These are phyloP conservation scores for Ormosia emarginata DNA, from an alignment of 306 rosid genomes.

Conservation along the genomic window DNA sequence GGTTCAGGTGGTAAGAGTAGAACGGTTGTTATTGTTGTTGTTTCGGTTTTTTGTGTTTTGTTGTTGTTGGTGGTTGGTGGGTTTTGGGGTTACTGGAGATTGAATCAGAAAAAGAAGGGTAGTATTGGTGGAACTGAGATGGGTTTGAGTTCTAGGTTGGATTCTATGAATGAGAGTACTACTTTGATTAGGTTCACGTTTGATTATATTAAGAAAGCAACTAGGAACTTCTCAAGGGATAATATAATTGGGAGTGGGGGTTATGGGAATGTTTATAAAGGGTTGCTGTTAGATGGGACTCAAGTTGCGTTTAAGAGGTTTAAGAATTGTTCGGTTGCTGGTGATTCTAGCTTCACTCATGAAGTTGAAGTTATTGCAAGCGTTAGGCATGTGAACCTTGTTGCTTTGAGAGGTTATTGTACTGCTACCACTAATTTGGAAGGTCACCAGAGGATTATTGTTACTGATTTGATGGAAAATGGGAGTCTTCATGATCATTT, in stretches of 20 bases:
- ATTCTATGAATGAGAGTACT: constrained; percentile 65
- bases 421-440: constrained; percentile 73
- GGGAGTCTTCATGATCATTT: constrained; percentile 93
- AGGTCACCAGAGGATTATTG: constrained; percentile 95
- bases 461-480: constrained; percentile 88
- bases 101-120: not conserved
- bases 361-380: constrained; percentile 95
- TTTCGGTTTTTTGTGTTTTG: constrained; percentile 31
- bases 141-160: constrained; percentile 49
- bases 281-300: constrained; percentile 57
- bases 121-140: constrained; percentile 24
- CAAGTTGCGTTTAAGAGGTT: constrained; percentile 90
- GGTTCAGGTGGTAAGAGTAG: constrained; percentile 16
- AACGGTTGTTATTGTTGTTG: constrained; percentile 28
- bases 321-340: constrained; percentile 88
- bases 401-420: constrained; percentile 82
- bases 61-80: constrained; percentile 32
- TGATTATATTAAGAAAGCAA: constrained; percentile 70
- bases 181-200: constrained; percentile 66
- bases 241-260: constrained; percentile 84
- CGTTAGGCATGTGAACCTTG: constrained; percentile 86
- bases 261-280: constrained; percentile 90
- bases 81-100: constrained; percentile 35
- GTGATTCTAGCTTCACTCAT: constrained; percentile 73
- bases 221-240: constrained; percentile 72